These are phyloP conservation scores for Geum urbanum DNA, from an alignment of 306 rosid genomes.

Conservation along the genomic window DNA sequence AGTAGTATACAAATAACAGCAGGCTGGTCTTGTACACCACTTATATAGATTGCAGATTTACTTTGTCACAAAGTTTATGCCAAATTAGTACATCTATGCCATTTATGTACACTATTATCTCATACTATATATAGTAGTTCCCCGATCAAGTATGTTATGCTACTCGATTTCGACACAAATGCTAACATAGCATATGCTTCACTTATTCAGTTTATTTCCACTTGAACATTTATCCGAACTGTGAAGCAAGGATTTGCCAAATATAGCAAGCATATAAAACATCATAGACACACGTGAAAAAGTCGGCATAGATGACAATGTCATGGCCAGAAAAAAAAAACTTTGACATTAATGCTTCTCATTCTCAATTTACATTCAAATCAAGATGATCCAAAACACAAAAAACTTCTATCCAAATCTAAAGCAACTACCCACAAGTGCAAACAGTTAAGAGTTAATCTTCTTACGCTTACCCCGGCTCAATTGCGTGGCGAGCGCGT, in stretches of 20 bases:
- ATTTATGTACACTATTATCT: not conserved
- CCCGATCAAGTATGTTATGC: not conserved
- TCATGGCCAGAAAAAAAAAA: not conserved
- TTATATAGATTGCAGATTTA: not conserved
- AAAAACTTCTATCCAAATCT: constrained; percentile 1
- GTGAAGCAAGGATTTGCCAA: not conserved
- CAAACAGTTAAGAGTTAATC: constrained; percentile 34
- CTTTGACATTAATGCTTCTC: not conserved
- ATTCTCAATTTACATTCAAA: constrained; percentile 7
- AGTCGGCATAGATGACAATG: not conserved
- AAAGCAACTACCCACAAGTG: not conserved
- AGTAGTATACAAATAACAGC: not conserved
- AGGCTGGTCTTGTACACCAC: not conserved
- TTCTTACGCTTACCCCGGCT: constrained; percentile 49
- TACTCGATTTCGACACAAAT: not conserved
- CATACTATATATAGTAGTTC: not conserved
- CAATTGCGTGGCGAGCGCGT: constrained; percentile 64
- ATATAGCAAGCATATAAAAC: not conserved
- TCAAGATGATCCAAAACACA: constrained; percentile 14
- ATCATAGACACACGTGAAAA: no score
- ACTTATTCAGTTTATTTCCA: not conserved
- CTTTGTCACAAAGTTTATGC: not conserved
- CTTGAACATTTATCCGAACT: not conserved
- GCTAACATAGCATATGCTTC: not conserved
- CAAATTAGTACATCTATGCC: not conserved